phyloP scores from a whole-genome alignment of 768 basidiomycete species.

The Cyclocybe aegerita region DNA sequence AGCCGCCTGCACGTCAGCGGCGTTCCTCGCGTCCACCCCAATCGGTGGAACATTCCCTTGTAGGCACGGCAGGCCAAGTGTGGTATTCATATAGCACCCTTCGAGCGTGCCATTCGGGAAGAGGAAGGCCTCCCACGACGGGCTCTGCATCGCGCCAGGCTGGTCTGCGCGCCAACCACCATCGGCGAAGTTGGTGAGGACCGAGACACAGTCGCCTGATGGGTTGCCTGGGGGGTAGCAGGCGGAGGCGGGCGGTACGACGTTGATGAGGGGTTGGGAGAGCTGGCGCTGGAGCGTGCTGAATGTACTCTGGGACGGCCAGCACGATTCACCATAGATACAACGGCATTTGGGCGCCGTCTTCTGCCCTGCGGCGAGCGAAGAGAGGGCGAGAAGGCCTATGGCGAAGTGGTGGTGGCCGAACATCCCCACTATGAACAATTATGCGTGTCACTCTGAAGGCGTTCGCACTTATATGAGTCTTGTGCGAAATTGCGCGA shows the following conservation, averaged over 20 bases:
- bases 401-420: no score
- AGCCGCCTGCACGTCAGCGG: slow-evolving; percentile 37
- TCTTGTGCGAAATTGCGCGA: no score
- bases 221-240: slow-evolving; percentile 38
- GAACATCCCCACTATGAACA: no score
- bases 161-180: slow-evolving; percentile 40
- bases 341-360: slow-evolving; percentile 28
- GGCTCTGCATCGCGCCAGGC: slow-evolving; percentile 37
- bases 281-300: slow-evolving; percentile 30
- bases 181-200: slow-evolving; percentile 25
- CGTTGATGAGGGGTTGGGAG: slow-evolving; percentile 45
- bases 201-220: slow-evolving; percentile 37
- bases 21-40: slow-evolving; percentile 39
- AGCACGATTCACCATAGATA: slow-evolving; percentile 39
- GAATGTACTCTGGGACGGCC: slow-evolving; percentile 38
- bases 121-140: slow-evolving; percentile 27
- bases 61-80: slow-evolving; percentile 35
- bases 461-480: no score
- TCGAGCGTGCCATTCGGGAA: slow-evolving; percentile 47
- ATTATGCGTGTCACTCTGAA: no score
- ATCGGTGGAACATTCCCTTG: slow-evolving; percentile 43
- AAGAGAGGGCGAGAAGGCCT: no score
- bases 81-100: slow-evolving; percentile 50
- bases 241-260: slow-evolving; percentile 35
- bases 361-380: no score